Percentiles rank a stretch among this genome's conserved stretches.
phyloP scores from a whole-genome alignment of 1,284 basidiomycete genomes.

The Porodaedalea pini region DNA sequence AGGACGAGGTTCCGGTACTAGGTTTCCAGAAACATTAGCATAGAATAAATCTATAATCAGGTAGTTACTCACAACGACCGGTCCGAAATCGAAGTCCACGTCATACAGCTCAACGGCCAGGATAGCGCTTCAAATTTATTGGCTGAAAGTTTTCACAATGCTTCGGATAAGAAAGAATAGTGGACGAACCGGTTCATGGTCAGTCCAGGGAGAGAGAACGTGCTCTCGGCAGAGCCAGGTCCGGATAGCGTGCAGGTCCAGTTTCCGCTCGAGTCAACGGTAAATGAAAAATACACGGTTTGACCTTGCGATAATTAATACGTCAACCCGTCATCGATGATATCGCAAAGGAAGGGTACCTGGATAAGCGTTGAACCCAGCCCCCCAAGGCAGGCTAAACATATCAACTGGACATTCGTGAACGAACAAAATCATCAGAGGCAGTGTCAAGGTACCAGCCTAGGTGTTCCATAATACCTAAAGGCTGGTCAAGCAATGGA shows the following conservation, averaged over 20 bases:
- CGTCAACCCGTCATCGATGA: background rate
- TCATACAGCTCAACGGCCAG: constrained; percentile 20
- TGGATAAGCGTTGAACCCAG: constrained; percentile 23
- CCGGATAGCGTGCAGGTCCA: constrained; percentile 24
- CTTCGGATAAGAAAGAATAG: background rate
- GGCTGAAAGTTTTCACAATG: background rate
- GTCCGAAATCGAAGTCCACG: constrained; percentile 13
- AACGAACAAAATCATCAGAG: background rate
- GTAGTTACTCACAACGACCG: constrained; percentile 11
- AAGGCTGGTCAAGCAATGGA: background rate
- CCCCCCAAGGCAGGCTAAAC: constrained; percentile 21
- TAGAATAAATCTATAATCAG: background rate
- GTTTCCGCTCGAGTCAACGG: constrained; percentile 15
- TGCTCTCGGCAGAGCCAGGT: constrained; percentile 19
- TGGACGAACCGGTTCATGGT: constrained; percentile 21
- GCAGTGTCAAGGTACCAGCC: background rate
- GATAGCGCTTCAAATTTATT: constrained; percentile 16
- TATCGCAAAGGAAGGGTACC: constrained; percentile 2
- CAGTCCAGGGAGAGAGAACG: constrained; percentile 21
- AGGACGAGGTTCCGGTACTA: constrained; percentile 15
- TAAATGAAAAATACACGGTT: constrained; percentile 24
- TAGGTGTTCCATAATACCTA: constrained; percentile 22
- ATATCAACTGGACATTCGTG: background rate
- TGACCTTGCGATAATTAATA: constrained; percentile 1
- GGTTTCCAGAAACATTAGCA: background rate